Evolutionary conservation across 208 protist species (phyloP), one percentile per base, ranked within the genome.

Genomic region (Leishmania braziliensis): DNA sequence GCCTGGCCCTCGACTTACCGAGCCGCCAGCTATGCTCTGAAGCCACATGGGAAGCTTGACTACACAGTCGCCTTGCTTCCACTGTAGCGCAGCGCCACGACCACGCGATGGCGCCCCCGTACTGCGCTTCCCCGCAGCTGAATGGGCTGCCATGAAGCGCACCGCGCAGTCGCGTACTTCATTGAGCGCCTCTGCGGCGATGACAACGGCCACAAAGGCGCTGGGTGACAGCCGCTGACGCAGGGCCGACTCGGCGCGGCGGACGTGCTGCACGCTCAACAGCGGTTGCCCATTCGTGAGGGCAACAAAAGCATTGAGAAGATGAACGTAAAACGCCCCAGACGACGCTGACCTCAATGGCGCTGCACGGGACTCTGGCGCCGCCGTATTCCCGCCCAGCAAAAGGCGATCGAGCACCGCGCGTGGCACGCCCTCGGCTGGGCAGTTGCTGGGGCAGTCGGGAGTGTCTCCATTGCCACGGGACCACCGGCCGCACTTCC

Each of bases 121-220:
- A 14, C 18, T 65, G 18, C 33, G 8, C 20, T 14, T 36, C 16
- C 48, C 5, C 50, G 23, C 20, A 26, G 12, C 26, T 51, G 46
- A 3, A n/a, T 63, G 10, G n/a, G 33, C 63, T 48, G 23, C 78
- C 23, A 39, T 50, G 82, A 46, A 16, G 20, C 71, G 56, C 36
- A 16, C 56, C 26, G 78, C 84, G 70, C 87, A 91, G 26, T 87
- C 78, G 14, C 84, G 82, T 62, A 95, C 83, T 51, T 93, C 83
- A 18, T 81, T 70, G 43, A 95, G 69, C n/a, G 87, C 89, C 79
- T 95, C 90, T 29, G 88, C 84, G 4, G 86, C 82, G 18, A 93
- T 39, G 60, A 93, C 81, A 5, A 80, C 79, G 0, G 74, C 16
- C 39, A 89, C 77, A 65, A 89, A 87, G 20, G 83, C 89, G 2